Conservation (phyloP, 495 filamentous ascomycete genomes). For the Xylaria cubensis region DNA sequence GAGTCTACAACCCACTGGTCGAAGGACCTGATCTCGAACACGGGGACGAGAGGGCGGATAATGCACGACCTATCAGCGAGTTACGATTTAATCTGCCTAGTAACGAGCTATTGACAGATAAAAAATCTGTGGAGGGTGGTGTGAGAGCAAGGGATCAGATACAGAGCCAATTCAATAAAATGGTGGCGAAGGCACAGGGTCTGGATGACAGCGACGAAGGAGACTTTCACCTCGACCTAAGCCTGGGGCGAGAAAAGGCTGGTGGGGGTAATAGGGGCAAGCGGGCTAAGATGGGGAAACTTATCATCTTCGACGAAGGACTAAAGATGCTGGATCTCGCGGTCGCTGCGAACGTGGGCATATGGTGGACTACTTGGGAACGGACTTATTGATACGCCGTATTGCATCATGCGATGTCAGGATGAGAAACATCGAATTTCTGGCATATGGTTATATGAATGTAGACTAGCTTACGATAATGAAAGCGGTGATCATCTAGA, state of each 20-base stretch:
- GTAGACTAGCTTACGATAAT: constrained; percentile 11
- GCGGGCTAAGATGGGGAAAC: constrained; percentile 89
- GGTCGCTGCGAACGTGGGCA: constrained; percentile 86
- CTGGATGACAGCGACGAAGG: constrained; percentile 43
- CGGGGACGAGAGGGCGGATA: constrained; percentile 30
- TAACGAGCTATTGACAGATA: constrained; percentile 40
- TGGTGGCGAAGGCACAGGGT: constrained; percentile 39
- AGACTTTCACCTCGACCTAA: constrained; percentile 64
- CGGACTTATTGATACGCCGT: constrained; percentile 32
- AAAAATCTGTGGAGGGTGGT: constrained; percentile 32
- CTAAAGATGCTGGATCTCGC: constrained; percentile 95
- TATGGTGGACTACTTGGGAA: constrained; percentile 94
- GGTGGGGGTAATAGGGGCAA: constrained; percentile 85
- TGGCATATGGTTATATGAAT: neutral
- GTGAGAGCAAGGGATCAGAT: constrained; percentile 38
- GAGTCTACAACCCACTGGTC: constrained; percentile 50
- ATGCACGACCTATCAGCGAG: constrained; percentile 72
- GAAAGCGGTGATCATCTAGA: neutral
- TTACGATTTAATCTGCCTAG: constrained; percentile 85
- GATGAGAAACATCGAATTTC: neutral
- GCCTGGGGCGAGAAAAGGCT: constrained; percentile 74
- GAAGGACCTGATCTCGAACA: constrained; percentile 41
- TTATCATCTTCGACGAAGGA: constrained; percentile 89
- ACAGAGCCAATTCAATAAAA: constrained; percentile 48
- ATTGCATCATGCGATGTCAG: neutral